Conservation (phyloP, 331 rosid species). For the Quercus lobata region DNA sequence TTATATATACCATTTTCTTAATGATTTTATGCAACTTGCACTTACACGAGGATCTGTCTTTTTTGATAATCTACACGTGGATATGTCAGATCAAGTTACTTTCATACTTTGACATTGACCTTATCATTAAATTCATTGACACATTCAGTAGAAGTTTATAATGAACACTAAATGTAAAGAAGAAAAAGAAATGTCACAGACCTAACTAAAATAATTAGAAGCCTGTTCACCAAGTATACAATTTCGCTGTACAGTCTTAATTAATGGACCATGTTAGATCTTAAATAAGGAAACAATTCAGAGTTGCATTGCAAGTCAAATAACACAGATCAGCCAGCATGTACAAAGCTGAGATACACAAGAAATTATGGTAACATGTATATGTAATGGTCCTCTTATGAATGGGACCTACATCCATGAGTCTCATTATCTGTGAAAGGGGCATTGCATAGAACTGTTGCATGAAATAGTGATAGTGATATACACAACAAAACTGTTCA, state of each 20-base stretch:
- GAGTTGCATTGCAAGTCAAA: constrained; percentile 6
- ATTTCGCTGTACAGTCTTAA: neutral
- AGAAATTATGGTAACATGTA: no score
- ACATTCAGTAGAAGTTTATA: neutral
- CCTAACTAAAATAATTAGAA: neutral
- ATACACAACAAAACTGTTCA: constrained; percentile 19
- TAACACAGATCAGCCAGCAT: constrained; percentile 4
- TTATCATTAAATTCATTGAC: neutral
- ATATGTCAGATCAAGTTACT: neutral
- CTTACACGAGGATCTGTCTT: neutral
- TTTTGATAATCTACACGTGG: neutral
- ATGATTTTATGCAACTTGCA: neutral
- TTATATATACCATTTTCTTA: neutral
- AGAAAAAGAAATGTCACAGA: neutral
- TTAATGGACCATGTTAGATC: neutral
- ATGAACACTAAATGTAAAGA: neutral
- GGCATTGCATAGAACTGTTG: no score
- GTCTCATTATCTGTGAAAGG: no score
- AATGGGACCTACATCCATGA: no score
- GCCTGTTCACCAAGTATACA: neutral
- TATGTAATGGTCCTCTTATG: no score
- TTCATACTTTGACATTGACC: neutral
- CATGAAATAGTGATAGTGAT: neutral
- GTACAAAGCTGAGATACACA: neutral
- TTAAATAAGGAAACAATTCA: neutral